Base-by-base conservation (phyloP, 371 early-diverging fungal species). In the Apophysomyces ossiformis region DNA sequence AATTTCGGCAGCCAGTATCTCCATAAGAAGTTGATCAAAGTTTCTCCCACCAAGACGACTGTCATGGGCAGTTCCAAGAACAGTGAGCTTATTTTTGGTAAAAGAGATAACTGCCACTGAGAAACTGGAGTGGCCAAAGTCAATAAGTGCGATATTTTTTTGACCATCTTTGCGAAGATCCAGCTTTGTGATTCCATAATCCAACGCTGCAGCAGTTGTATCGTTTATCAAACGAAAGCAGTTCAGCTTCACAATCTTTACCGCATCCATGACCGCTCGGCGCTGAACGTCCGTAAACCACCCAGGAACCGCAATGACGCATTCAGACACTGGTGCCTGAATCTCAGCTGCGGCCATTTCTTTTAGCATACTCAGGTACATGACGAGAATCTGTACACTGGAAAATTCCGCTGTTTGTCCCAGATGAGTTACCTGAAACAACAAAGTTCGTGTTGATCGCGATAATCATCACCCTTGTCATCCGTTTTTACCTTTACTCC, bases 261-360 rank as follows among this genome's bases (percentile, higher is more conserved):
- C 87, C 35, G 97, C 96, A 74, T 94, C 92, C 60, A 92, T 74
- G 67, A 97, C 77, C 54, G 94, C 90, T 45, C 96, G 87, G 44
- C 97, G 88, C 83, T 97, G 96, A 44, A 87, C 79, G 75, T 96
- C 97, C 37, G 93, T 93, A 84, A 89, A 97, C 95, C 95, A 97
- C 16, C 85, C 88, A 37, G 97, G 98, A 61, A 92, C 89, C 46
- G 96, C 93, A 67, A 97, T 91, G 41, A 97, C 98, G 69, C 88
- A 89, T 72, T 97, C 97, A 43, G 93, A 90, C 61, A 95, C 90
- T 36, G 92, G 90, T 39, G 85, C 81, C 64, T 89, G 91, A 67
- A 93, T 80, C 78, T 96, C 96, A 65, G 69, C 78, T 32, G 87
- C 72, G 50, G 97, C 91, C 62, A 89, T 95, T 56, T 94, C 93